phyloP scores from a whole-genome alignment of 2,329 filamentous ascomycete species.

The Sporothrix humicola region DNA sequence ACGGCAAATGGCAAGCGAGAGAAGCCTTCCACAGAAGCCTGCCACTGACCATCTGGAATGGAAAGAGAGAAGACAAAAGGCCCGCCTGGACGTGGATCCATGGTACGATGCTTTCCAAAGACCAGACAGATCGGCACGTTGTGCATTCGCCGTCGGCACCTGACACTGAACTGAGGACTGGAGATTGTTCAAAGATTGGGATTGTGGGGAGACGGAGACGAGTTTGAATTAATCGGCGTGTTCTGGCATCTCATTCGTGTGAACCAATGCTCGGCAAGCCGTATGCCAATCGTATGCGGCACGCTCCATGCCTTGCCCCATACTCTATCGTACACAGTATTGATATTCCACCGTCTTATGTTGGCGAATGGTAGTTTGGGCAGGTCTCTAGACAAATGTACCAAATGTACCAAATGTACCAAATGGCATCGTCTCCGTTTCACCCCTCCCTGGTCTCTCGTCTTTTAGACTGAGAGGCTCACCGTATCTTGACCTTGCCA shows the following conservation, averaged over 20 bases:
- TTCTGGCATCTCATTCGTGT: no score
- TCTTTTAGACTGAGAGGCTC: not conserved
- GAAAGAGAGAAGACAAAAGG: not conserved
- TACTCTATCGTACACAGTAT: not conserved
- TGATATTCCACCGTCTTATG: not conserved
- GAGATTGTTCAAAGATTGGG: no score
- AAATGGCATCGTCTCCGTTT: not conserved
- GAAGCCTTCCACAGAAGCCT: not conserved
- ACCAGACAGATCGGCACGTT: not conserved
- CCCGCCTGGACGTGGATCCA: not conserved
- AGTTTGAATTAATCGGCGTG: no score
- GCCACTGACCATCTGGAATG: not conserved
- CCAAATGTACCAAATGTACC: not conserved
- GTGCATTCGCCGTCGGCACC: not conserved
- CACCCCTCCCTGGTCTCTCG: constrained; percentile 17
- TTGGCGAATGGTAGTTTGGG: not conserved
- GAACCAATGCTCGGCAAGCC: no score
- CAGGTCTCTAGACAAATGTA: not conserved
- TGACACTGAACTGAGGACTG: not conserved
- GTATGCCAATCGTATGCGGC: not conserved
- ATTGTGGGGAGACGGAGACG: no score
- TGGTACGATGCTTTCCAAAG: not conserved
- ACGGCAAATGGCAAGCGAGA: not conserved
- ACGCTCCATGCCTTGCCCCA: not conserved
- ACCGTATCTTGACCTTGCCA: constrained; percentile 7